Conservation (phyloP, 1,139 yeast genomes). For the Diutina scorzettiae region DNA sequence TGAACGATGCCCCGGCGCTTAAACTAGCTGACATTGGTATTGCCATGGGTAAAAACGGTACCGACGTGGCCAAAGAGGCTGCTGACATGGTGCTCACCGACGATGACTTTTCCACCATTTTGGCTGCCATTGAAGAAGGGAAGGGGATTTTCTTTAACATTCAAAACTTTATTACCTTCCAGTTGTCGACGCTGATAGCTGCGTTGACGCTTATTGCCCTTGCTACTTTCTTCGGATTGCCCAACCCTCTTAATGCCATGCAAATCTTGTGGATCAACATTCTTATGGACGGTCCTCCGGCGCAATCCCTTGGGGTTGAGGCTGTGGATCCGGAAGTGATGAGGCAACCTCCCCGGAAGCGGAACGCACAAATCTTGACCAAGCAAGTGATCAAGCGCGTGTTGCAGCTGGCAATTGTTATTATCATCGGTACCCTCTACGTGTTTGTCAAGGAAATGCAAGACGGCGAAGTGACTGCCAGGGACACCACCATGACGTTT, state of each 20-base stretch:
- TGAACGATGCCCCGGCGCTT: constrained; percentile 97
- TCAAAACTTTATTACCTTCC: constrained; percentile 89
- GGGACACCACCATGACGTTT: constrained; percentile 98
- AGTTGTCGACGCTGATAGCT: constrained; percentile 89
- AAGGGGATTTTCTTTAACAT: constrained; percentile 92
- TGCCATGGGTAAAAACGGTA: constrained; percentile 93
- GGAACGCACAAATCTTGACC: constrained; percentile 75
- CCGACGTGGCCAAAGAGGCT: constrained; percentile 98
- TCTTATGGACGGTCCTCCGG: constrained; percentile 98
- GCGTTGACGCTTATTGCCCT: constrained; percentile 83
- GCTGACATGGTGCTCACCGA: constrained; percentile 96
- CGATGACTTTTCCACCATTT: constrained; percentile 88
- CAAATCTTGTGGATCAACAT: constrained; percentile 96
- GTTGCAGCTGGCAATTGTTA: constrained; percentile 59
- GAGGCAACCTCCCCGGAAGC: constrained; percentile 86
- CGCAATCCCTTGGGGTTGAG: constrained; percentile 94
- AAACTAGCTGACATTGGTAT: constrained; percentile 96
- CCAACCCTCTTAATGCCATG: constrained; percentile 97
- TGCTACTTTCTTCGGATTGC: constrained; percentile 75
- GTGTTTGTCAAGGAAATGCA: constrained; percentile 78
- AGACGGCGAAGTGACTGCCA: constrained; percentile 69
- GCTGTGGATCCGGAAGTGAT: constrained; percentile 93
- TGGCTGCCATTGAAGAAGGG: constrained; percentile 91
- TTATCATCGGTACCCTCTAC: constrained; percentile 68
- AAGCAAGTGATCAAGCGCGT: constrained; percentile 56